Conservation (phyloP, 2,329 filamentous ascomycete species). For the Ophiostoma ips region DNA sequence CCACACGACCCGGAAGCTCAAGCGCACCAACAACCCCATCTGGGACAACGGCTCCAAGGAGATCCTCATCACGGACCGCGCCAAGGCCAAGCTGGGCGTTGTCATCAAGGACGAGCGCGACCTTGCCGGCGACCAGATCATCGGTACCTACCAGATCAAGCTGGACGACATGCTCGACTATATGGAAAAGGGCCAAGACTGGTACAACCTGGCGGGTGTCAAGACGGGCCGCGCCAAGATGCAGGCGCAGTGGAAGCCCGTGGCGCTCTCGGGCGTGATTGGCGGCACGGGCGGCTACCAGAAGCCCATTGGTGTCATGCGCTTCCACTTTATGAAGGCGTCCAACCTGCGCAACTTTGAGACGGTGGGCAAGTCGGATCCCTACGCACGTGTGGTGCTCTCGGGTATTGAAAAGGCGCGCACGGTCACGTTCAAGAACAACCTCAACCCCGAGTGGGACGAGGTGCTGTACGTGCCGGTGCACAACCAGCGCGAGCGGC, state of each 20-base stretch:
- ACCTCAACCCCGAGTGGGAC: conserved; percentile 89
- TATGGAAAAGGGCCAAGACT: conserved; percentile 86
- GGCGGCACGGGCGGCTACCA: conserved; percentile 78
- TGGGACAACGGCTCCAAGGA: conserved; percentile 91
- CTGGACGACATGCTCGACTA: conserved; percentile 84
- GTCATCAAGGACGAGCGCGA: conserved; percentile 95
- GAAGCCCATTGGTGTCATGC: conserved; percentile 87
- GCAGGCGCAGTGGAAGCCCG: conserved; percentile 88
- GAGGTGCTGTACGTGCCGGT: conserved; percentile 91
- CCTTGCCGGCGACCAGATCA: conserved; percentile 62
- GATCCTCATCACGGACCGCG: conserved; percentile 86
- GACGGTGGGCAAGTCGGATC: conserved; percentile 91
- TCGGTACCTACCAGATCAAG: conserved; percentile 92
- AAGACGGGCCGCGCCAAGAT: conserved; percentile 81
- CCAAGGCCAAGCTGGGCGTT: conserved; percentile 76
- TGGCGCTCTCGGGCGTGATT: conserved; percentile 65
- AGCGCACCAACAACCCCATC: conserved; percentile 94
- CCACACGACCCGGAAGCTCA: conserved; percentile 79
- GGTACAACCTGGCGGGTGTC: conserved; percentile 77
- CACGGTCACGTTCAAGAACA: conserved; percentile 92
- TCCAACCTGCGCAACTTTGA: conserved; percentile 80
- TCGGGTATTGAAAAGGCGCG: conserved; percentile 83
- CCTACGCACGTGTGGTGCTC: conserved; percentile 76
- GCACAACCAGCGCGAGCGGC: conserved; percentile 68
- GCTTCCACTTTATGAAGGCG: conserved; percentile 79